phyloP scores from a whole-genome alignment of 208 protist species.

The Acanthamoeba polyphaga region DNA sequence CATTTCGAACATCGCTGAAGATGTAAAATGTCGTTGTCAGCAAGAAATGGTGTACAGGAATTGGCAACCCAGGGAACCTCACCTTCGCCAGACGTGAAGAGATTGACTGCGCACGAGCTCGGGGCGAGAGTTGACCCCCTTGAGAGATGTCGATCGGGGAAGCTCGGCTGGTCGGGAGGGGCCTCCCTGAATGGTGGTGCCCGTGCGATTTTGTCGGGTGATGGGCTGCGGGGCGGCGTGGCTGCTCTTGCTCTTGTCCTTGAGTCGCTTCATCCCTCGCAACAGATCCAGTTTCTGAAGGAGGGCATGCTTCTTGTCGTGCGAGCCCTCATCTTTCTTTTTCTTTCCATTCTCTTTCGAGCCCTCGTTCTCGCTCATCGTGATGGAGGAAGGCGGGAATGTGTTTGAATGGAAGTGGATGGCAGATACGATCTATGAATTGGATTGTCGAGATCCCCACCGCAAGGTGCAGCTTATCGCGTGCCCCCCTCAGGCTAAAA shows the following conservation, averaged over 20 bases:
- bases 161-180: slow-evolving; percentile 23
- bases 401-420: background rate
- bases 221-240: background rate
- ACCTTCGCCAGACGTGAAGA: slow-evolving; percentile 66
- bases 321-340: slow-evolving; percentile 26
- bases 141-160: slow-evolving; percentile 45
- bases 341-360: slow-evolving; percentile 13
- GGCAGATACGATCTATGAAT: too few species aligned
- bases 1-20: slow-evolving; percentile 29
- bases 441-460: background rate
- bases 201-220: background rate
- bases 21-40: too few species aligned
- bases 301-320: slow-evolving; percentile 64
- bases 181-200: background rate
- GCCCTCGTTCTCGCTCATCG: background rate
- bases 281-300: slow-evolving; percentile 66
- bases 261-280: slow-evolving; percentile 29
- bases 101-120: slow-evolving; percentile 70
- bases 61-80: background rate
- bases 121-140: slow-evolving; percentile 20
- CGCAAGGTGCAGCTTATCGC: too few species aligned
- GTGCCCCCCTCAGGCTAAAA: background rate
- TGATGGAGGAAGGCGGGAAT: background rate
- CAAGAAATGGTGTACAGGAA: background rate
- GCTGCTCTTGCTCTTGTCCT: slow-evolving; percentile 58